Evolutionary conservation across 768 basidiomycete genomes (phyloP).

Genomic region (Pleurotus salmoneostramineus): DNA sequence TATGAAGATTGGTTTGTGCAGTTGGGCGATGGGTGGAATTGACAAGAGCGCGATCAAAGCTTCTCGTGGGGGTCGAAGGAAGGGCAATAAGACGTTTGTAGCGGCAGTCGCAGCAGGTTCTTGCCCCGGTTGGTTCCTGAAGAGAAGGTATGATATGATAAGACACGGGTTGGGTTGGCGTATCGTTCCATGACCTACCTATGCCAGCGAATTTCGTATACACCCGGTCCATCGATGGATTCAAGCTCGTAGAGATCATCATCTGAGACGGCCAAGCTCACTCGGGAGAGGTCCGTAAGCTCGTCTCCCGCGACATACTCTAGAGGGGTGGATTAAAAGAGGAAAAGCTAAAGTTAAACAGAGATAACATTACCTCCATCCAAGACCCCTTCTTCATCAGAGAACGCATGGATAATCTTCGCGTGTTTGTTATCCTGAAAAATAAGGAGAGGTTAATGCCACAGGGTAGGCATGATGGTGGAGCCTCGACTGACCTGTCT

Average conservation of each 20-base stretch:
- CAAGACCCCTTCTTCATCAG: constrained; percentile 42
- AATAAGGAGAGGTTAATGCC: constrained; percentile 6
- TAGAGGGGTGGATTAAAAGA: constrained; percentile 16
- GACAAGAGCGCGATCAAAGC: constrained; percentile 63
- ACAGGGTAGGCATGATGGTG: background rate
- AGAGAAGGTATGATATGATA: no score
- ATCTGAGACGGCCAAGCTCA: constrained; percentile 41
- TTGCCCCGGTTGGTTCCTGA: constrained; percentile 9
- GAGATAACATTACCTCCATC: background rate
- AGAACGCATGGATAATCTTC: constrained; percentile 48
- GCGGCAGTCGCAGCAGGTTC: constrained; percentile 41
- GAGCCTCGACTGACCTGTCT: constrained; percentile 36
- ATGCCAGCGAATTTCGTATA: constrained; percentile 62
- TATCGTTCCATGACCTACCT: constrained; percentile 33
- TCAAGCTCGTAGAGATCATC: constrained; percentile 27
- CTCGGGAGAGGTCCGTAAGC: constrained; percentile 51
- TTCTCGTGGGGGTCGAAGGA: constrained; percentile 56
- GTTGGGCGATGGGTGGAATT: constrained; percentile 55
- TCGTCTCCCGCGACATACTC: constrained; percentile 67
- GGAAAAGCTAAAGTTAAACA: background rate
- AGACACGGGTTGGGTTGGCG: no score
- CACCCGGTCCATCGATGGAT: constrained; percentile 46
- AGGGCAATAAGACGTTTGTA: constrained; percentile 56
- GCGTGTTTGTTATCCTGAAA: constrained; percentile 39
- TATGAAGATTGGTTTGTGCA: constrained; percentile 61